Evolutionary conservation across 805 yeast species (phyloP).

Genomic region (Lipomyces oligophaga): DNA sequence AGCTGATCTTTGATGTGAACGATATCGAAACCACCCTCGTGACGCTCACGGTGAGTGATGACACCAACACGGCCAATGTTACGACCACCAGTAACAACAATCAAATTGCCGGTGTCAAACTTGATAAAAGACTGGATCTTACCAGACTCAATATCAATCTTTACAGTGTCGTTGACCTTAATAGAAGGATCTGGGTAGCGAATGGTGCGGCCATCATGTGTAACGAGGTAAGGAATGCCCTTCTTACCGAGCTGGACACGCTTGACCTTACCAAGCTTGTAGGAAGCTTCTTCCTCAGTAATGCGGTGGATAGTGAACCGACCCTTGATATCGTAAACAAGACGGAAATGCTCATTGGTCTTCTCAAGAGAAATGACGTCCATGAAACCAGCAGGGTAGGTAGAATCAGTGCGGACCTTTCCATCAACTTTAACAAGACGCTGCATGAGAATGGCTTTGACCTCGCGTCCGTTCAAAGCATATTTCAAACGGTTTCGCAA

Average conservation of each 20-base stretch:
- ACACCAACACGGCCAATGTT: conserved; percentile 98
- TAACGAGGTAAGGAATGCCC: conserved; percentile 96
- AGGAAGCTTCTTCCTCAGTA: conserved; percentile 96
- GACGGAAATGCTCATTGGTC: conserved; percentile 99
- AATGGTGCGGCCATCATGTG: conserved; percentile 99
- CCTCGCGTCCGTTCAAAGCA: conserved; percentile 98
- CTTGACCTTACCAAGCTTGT: conserved; percentile 98
- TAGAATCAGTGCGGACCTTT: conserved; percentile 98
- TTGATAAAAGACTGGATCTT: conserved; percentile 85
- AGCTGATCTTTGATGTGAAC: conserved; percentile 94
- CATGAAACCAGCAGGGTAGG: conserved; percentile 99
- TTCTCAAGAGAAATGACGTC: conserved; percentile 96
- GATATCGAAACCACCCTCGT: conserved; percentile 97
- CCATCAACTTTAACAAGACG: conserved; percentile 98
- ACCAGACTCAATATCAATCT: conserved; percentile 93
- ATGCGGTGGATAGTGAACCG: conserved; percentile 99
- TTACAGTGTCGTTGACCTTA: conserved; percentile 97
- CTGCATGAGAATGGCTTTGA: conserved; percentile 96
- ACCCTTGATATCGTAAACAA: conserved; percentile 97
- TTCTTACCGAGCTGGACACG: conserved; percentile 97
- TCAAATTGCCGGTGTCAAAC: conserved; percentile 89
- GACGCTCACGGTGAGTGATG: conserved; percentile 93
- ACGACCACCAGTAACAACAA: conserved; percentile 96
- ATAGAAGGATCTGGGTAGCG: conserved; percentile 98
- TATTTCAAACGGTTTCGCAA: conserved; percentile 98